Evolutionary conservation across 179 eudicot species (phyloP).

Genomic region (Gypsophila paniculata): DNA sequence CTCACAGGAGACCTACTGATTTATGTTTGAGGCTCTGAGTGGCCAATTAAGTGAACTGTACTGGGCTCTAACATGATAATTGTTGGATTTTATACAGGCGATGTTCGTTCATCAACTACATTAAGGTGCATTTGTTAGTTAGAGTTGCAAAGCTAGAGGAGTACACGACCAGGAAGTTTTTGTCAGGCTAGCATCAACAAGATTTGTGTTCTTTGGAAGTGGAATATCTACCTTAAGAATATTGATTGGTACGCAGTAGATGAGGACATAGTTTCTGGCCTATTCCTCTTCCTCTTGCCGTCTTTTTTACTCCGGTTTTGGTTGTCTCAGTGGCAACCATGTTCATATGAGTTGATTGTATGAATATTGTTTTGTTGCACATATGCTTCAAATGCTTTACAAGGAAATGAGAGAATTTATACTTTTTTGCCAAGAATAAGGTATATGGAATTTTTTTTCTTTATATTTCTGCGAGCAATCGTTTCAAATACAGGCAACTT

Average conservation of each 20-base stretch:
- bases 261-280: constrained; percentile 8
- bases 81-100: constrained; percentile 23
- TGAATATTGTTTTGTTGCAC: constrained; percentile 22
- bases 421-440: constrained; percentile 3
- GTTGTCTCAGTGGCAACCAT: constrained; percentile 27
- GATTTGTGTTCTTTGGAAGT: constrained; percentile 14
- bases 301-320: constrained; percentile 13
- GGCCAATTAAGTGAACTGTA: too few species aligned
- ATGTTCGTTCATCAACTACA: constrained; percentile 7
- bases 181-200: neutral
- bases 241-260: constrained; percentile 9
- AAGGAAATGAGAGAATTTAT: constrained; percentile 9
- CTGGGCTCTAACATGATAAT: neutral
- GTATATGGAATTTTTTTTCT: neutral
- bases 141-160: neutral
- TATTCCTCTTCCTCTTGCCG: neutral
- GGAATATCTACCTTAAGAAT: constrained; percentile 9
- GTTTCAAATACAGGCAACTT: neutral
- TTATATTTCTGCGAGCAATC: neutral
- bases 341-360: constrained; percentile 35
- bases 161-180: neutral
- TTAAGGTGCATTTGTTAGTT: neutral
- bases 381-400: constrained; percentile 25
- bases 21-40: too few species aligned
- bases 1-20: too few species aligned